phyloP scores from a whole-genome alignment of 495 filamentous ascomycete species.

The Trichocladium antarcticum region DNA sequence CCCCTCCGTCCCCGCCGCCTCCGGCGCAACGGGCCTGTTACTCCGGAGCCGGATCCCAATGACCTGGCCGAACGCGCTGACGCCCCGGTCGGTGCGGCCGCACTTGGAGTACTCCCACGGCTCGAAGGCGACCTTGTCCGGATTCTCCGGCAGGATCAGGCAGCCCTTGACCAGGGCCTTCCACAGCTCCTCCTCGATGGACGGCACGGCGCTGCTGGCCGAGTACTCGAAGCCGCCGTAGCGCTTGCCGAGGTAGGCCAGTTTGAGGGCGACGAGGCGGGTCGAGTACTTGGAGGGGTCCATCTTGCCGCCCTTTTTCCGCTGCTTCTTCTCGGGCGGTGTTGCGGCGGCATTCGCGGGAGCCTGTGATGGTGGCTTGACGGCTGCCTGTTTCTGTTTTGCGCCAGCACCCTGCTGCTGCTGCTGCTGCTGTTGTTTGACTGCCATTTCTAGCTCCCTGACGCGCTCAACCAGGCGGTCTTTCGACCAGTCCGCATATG shows the following conservation, averaged over 20 bases:
- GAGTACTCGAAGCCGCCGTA: conserved; percentile 91
- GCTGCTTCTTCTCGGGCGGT: conserved; percentile 21
- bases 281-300: conserved; percentile 74
- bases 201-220: conserved; percentile 51
- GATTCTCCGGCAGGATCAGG: conserved; percentile 61
- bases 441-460: conserved; percentile 49
- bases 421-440: conserved; percentile 20
- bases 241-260: conserved; percentile 80
- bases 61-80: conserved; percentile 96
- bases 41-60: conserved; percentile 73
- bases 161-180: conserved; percentile 70
- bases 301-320: conserved; percentile 24
- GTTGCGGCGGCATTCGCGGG: conserved; percentile 1
- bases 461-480: conserved; percentile 56
- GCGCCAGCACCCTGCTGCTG: too few relatives aligned
- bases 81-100: conserved; percentile 82
- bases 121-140: conserved; percentile 54
- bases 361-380: conserved; percentile 4
- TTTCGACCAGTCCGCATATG: conserved; percentile 49
- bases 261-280: conserved; percentile 77
- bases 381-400: background rate
- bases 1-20: background rate
- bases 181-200: conserved; percentile 87
- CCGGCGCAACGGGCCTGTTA: conserved; percentile 39
- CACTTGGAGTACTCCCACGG: conserved; percentile 86